Evolutionary conservation across 2,329 filamentous ascomycete species (phyloP).

Genomic region (Pyrenophora graminea): DNA sequence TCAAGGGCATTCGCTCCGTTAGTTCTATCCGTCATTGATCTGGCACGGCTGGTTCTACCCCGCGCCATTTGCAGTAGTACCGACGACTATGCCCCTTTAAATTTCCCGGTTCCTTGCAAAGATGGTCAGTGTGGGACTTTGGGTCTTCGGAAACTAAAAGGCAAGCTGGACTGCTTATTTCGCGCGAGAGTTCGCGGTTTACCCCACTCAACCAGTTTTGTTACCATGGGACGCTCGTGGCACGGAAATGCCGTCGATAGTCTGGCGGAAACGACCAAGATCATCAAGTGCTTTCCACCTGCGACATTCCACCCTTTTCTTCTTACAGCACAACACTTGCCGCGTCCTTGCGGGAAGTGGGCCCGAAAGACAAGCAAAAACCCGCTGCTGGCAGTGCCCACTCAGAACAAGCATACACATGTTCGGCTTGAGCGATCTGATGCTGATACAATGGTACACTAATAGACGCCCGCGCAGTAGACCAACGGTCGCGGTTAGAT

Average conservation of each 20-base stretch:
- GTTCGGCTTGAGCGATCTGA: slow-evolving; percentile 2
- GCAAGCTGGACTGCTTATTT: slow-evolving; percentile 5
- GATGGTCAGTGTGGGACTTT: slow-evolving; percentile 1
- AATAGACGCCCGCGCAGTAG: slow-evolving; percentile 20
- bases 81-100: neutral
- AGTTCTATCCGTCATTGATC: slow-evolving; percentile 10
- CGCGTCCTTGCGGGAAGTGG: neutral
- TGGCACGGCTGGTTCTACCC: neutral
- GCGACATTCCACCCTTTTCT: slow-evolving; percentile 4
- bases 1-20: slow-evolving; percentile 3
- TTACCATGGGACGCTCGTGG: slow-evolving; percentile 25
- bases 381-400: neutral
- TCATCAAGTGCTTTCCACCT: neutral
- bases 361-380: neutral
- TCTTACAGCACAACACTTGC: neutral
- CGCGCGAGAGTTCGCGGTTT: slow-evolving; percentile 16
- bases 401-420: neutral
- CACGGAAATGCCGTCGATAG: slow-evolving; percentile 23
- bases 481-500: slow-evolving; percentile 20
- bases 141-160: slow-evolving; percentile 10
- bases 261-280: slow-evolving; percentile 7
- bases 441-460: slow-evolving; percentile 25
- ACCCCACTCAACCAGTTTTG: slow-evolving; percentile 26
- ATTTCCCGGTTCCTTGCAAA: neutral
- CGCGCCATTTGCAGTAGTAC: slow-evolving; percentile 8